A percentile compares a stretch with the other conserved stretches of the same genome.
These are phyloP conservation scores for Phytophthora megakarya DNA, from an alignment of 352 stramenopile species.

Conservation along the genomic window DNA sequence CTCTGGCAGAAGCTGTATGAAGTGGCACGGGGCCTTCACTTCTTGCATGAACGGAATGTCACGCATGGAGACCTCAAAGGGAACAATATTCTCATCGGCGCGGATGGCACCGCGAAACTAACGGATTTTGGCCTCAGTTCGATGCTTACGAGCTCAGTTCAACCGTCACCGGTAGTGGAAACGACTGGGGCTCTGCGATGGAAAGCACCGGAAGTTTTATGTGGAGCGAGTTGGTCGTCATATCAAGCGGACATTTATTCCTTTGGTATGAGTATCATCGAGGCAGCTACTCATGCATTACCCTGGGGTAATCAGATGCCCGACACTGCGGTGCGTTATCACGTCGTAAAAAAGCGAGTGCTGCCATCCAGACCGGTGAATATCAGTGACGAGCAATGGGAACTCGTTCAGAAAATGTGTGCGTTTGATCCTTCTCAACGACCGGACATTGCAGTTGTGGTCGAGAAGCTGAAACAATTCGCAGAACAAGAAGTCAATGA, in stretches of 20 bases:
- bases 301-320: constrained; percentile 7
- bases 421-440: constrained; percentile 20
- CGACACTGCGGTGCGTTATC: neutral
- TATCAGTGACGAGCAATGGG: constrained; percentile 32
- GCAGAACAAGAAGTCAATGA: constrained; percentile 8
- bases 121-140: constrained; percentile 40
- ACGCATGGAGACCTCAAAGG: constrained; percentile 15
- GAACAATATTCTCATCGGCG: constrained; percentile 29
- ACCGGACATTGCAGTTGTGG: constrained; percentile 14
- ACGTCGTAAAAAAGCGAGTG: constrained; percentile 19
- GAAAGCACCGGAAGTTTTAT: constrained; percentile 32
- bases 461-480: constrained; percentile 25
- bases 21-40: constrained; percentile 27
- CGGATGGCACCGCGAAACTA: constrained; percentile 32
- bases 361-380: constrained; percentile 8
- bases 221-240: neutral
- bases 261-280: neutral
- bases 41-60: constrained; percentile 25
- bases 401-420: constrained; percentile 26
- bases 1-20: constrained; percentile 35
- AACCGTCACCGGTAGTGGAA: neutral
- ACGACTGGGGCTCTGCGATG: constrained; percentile 23
- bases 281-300: constrained; percentile 11
- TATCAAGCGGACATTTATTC: neutral
- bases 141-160: constrained; percentile 4